Evolutionary conservation across 768 basidiomycete genomes (phyloP).

Genomic region (Lactarius akahatsu): DNA sequence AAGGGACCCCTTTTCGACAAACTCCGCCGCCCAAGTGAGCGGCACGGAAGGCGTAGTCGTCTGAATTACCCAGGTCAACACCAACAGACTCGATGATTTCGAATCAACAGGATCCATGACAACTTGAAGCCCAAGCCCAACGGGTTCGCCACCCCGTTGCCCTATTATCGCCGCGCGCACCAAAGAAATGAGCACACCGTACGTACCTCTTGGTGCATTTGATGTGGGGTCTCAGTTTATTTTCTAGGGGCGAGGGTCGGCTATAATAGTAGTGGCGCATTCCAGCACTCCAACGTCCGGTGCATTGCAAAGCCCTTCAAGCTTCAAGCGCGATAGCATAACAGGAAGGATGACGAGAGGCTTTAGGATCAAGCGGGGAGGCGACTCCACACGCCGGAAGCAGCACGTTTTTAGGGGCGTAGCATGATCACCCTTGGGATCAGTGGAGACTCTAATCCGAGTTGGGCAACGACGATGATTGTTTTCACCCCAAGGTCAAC

Average conservation of each 20-base stretch:
- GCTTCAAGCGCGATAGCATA: neutral
- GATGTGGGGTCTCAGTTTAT: neutral
- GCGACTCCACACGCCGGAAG: neutral
- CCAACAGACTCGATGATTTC: neutral
- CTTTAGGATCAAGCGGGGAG: neutral
- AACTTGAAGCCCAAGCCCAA: neutral
- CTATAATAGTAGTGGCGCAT: neutral
- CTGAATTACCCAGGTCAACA: neutral
- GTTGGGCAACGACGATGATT: neutral
- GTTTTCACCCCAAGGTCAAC: neutral
- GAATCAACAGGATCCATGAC: neutral
- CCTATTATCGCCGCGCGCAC: neutral
- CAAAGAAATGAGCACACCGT: neutral
- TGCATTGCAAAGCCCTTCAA: neutral
- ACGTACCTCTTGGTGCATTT: neutral
- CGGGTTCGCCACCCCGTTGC: neutral
- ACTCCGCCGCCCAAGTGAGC: neutral
- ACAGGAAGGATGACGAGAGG: neutral
- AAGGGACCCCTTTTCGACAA: neutral
- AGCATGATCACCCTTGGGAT: neutral
- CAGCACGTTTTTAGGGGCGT: neutral
- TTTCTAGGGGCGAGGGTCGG: neutral
- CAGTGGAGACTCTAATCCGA: neutral
- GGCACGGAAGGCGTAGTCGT: neutral
- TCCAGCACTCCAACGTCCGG: neutral